Conservation (phyloP, 2,329 filamentous ascomycete genomes). For the Corinectria fuckeliana region DNA sequence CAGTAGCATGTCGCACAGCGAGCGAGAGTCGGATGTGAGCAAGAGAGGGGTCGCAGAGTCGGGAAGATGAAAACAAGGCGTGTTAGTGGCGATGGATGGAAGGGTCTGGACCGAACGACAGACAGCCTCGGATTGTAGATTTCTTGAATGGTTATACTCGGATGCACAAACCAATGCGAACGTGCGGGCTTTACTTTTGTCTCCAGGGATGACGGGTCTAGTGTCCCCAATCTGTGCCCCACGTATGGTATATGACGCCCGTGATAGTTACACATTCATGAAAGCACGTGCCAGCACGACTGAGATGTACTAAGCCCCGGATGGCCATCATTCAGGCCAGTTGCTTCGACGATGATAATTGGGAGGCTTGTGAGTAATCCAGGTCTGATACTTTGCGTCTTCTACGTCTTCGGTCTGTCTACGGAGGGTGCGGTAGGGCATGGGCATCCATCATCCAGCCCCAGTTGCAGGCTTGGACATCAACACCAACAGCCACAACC, state of each 20-base stretch:
- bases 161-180: slow-evolving; percentile 7
- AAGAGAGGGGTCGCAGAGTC: neutral
- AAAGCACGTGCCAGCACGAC: neutral
- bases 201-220: neutral
- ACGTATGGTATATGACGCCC: neutral
- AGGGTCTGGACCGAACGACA: slow-evolving; percentile 13
- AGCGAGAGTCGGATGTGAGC: neutral
- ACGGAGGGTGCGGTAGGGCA: slow-evolving; percentile 1
- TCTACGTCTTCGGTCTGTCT: neutral
- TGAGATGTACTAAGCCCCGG: neutral
- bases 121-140: slow-evolving; percentile 16
- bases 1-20: neutral
- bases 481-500: slow-evolving; percentile 5
- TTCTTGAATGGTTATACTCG: slow-evolving; percentile 21
- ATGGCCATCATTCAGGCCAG: neutral
- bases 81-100: slow-evolving; percentile 11
- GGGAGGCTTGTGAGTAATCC: neutral
- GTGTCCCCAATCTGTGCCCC: neutral
- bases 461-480: slow-evolving; percentile 7
- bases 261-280: neutral
- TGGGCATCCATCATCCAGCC: neutral
- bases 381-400: neutral
- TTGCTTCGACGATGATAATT: neutral
- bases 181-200: neutral
- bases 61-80: slow-evolving; percentile 8